phyloP scores from a whole-genome alignment of 2,329 filamentous ascomycete genomes.

The Purpureocillium takamizusanense region DNA sequence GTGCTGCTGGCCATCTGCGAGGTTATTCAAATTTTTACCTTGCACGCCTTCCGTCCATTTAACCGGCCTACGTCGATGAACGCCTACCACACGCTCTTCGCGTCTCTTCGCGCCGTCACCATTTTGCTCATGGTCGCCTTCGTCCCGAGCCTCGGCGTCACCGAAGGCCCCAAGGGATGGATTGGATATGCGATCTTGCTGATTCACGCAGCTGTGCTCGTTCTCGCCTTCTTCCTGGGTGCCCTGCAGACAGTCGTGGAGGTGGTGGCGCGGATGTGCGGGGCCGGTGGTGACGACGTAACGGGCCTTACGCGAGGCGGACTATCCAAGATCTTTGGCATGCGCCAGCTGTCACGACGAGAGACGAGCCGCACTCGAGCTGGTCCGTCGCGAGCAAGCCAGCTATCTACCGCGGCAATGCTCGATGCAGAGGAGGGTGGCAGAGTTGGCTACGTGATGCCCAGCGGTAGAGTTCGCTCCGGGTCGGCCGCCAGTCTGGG shows the following conservation, averaged over 20 bases:
- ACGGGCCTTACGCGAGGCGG: constrained; percentile 69
- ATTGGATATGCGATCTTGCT: constrained; percentile 87
- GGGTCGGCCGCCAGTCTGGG: constrained; percentile 52
- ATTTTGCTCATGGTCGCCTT: constrained; percentile 75
- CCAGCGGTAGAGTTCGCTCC: constrained; percentile 47
- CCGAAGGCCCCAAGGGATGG: constrained; percentile 79
- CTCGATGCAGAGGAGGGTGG: constrained; percentile 58
- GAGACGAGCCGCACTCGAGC: constrained; percentile 44
- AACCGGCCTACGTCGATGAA: constrained; percentile 94
- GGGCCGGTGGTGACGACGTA: constrained; percentile 69
- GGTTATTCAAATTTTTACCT: constrained; percentile 76
- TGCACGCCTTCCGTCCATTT: constrained; percentile 86
- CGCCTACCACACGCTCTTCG: constrained; percentile 81
- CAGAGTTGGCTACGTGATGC: constrained; percentile 49
- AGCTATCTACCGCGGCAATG: constrained; percentile 76
- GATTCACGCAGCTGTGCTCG: constrained; percentile 73
- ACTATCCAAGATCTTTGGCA: constrained; percentile 82
- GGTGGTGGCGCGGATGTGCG: constrained; percentile 71
- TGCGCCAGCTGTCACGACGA: constrained; percentile 76
- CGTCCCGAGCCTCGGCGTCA: constrained; percentile 70
- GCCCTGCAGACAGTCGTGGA: constrained; percentile 85
- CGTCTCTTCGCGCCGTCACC: constrained; percentile 65
- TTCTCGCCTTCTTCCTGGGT: constrained; percentile 91
- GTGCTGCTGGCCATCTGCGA: constrained; percentile 90
- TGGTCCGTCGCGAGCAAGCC: constrained; percentile 64